Percentiles rank a stretch among this genome's conserved stretches.
phyloP scores from a whole-genome alignment of 1,139 yeast species.

The Arxiozyma slooffiae region DNA sequence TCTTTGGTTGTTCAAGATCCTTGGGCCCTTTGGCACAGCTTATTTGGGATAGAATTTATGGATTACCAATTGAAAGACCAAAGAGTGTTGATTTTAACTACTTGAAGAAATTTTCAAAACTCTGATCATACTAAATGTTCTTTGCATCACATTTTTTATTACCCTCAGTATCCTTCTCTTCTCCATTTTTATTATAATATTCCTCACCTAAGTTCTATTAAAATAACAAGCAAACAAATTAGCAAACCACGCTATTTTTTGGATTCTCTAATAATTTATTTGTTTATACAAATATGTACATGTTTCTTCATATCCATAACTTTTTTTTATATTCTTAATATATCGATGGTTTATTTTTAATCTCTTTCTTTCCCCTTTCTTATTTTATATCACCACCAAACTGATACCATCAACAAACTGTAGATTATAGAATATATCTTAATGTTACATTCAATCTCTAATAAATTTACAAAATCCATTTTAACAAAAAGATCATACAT shows the following conservation, averaged over 20 bases:
- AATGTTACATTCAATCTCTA: background rate
- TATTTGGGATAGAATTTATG: conserved; percentile 51
- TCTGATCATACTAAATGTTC: background rate
- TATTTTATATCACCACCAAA: background rate
- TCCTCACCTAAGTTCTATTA: background rate
- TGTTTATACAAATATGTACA: too few species aligned
- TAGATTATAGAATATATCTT: background rate
- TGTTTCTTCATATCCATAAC: background rate
- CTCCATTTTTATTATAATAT: background rate
- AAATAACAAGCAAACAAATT: background rate
- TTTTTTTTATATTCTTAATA: too few species aligned
- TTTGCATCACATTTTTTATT: background rate
- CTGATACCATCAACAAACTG: background rate
- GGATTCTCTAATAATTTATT: background rate
- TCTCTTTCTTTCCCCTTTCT: background rate
- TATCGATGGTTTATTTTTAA: too few species aligned
- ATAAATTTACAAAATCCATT: background rate
- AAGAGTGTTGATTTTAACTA: conserved; percentile 31
- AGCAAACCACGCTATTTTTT: background rate
- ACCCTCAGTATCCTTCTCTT: background rate
- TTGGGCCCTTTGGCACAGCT: conserved; percentile 50
- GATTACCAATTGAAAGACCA: conserved; percentile 57
- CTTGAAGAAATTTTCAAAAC: conserved; percentile 3
- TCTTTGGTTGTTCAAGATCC: conserved; percentile 51
- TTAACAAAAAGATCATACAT: conserved; percentile 1